Evolutionary conservation across 139 green algal species (phyloP).

Genomic region (Pleodorina starrii): DNA sequence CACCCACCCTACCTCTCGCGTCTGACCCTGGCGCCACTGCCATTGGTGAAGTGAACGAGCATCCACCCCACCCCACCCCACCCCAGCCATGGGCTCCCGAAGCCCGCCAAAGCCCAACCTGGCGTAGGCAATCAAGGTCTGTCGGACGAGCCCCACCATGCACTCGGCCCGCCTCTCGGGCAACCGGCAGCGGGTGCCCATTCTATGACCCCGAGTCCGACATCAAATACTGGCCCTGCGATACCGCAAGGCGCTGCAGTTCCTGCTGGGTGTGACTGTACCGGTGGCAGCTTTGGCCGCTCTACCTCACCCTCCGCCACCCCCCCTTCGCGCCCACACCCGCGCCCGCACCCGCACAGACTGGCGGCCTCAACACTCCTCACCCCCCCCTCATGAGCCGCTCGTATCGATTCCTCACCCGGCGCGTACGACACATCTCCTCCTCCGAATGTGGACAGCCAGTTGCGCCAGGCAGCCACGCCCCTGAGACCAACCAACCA

Average conservation of each 20-base stretch:
- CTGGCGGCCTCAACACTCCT: neutral
- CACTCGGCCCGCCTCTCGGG: no score
- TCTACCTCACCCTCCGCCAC: no score
- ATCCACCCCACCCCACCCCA: no score
- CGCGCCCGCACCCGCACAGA: neutral
- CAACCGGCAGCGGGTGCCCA: no score
- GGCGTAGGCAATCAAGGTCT: no score
- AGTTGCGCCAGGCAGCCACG: neutral
- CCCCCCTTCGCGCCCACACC: no score
- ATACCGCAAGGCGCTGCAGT: neutral
- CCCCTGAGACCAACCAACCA: neutral
- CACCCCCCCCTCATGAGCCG: neutral
- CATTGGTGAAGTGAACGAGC: no score
- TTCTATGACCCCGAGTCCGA: no score
- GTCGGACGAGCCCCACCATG: no score
- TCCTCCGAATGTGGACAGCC: neutral
- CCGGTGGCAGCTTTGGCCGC: neutral
- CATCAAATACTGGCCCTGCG: no score
- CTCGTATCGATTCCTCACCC: neutral
- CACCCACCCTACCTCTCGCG: neutral
- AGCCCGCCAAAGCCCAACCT: no score
- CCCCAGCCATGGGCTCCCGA: no score
- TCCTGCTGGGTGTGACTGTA: neutral
- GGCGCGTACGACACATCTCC: constrained; percentile 23
- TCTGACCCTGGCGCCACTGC: neutral